phyloP scores from a whole-genome alignment of 768 basidiomycete species.

The Porpolomopsis calyptriformis region DNA sequence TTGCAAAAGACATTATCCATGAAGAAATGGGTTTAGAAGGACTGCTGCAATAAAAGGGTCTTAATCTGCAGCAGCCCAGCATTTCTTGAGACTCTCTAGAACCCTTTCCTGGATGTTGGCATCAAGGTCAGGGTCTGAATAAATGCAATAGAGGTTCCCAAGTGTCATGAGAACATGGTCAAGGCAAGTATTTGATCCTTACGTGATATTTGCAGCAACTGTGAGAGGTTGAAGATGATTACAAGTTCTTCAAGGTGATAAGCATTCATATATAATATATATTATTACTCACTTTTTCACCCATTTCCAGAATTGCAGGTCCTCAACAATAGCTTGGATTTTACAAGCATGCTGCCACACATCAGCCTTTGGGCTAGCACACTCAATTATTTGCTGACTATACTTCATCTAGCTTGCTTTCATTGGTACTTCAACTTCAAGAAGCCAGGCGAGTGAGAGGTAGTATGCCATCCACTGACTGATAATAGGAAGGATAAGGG shows the following conservation, averaged over 20 bases:
- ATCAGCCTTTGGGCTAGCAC: constrained; percentile 6
- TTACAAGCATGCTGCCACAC: constrained; percentile 2
- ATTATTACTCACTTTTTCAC: constrained; percentile 11
- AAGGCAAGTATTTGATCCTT: constrained; percentile 23
- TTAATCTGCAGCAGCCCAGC: constrained; percentile 25
- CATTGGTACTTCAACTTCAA: constrained; percentile 8
- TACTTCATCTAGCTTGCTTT: constrained; percentile 1
- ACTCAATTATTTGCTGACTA: constrained; percentile 3
- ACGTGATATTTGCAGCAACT: constrained; percentile 27
- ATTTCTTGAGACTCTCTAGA: constrained; percentile 21
- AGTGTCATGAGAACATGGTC: constrained; percentile 25
- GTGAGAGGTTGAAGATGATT: constrained; percentile 26
- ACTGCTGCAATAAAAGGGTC: constrained; percentile 25
- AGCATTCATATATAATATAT: constrained; percentile 1
- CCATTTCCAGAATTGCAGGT: no score
- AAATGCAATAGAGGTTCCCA: constrained; percentile 20
- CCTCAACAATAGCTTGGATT: no score
- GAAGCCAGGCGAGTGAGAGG: constrained; percentile 8
- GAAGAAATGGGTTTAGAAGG: constrained; percentile 24
- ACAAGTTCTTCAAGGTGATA: constrained; percentile 12
- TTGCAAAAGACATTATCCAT: not conserved
- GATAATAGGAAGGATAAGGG: constrained; percentile 13
- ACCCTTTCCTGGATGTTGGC: constrained; percentile 11
- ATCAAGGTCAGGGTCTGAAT: constrained; percentile 10
- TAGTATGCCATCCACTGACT: constrained; percentile 18